Evolutionary conservation across 2,329 filamentous ascomycete genomes (phyloP).

Genomic region (Epichloe elymi): DNA sequence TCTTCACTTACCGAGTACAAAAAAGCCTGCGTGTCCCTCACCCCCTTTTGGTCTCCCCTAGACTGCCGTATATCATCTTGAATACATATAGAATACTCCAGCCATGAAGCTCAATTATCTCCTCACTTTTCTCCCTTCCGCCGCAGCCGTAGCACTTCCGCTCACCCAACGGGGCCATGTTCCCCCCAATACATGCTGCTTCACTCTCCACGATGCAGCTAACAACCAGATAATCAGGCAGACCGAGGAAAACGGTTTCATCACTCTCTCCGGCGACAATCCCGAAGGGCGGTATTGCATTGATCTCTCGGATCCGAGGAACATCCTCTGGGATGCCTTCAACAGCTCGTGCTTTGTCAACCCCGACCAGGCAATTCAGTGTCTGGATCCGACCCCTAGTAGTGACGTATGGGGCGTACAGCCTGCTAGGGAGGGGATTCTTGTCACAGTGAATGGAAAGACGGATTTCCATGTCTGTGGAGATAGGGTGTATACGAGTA

Average conservation of each 20-base stretch:
- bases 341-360: conserved; percentile 21
- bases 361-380: conserved; percentile 15
- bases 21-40: not conserved
- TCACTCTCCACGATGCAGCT: conserved; percentile 16
- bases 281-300: conserved; percentile 20
- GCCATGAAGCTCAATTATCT: conserved; percentile 2
- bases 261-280: conserved; percentile 14
- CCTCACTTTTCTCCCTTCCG: conserved; percentile 10
- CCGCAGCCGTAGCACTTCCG: conserved; percentile 11
- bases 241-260: conserved; percentile 12
- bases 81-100: too few relatives aligned
- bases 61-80: too few relatives aligned
- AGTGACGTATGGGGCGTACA: conserved; percentile 16
- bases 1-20: not conserved
- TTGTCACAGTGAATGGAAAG: conserved; percentile 14
- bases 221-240: conserved; percentile 15
- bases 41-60: too few relatives aligned
- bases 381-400: conserved; percentile 20
- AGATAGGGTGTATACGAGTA: conserved; percentile 13
- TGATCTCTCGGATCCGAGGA: conserved; percentile 11
- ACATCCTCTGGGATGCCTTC: conserved; percentile 15
- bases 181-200: conserved; percentile 17
- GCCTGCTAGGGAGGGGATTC: conserved; percentile 8
- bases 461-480: conserved; percentile 16
- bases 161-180: conserved; percentile 8